Conservation (phyloP, 441 rosid genomes). For the Manihot esculenta region DNA sequence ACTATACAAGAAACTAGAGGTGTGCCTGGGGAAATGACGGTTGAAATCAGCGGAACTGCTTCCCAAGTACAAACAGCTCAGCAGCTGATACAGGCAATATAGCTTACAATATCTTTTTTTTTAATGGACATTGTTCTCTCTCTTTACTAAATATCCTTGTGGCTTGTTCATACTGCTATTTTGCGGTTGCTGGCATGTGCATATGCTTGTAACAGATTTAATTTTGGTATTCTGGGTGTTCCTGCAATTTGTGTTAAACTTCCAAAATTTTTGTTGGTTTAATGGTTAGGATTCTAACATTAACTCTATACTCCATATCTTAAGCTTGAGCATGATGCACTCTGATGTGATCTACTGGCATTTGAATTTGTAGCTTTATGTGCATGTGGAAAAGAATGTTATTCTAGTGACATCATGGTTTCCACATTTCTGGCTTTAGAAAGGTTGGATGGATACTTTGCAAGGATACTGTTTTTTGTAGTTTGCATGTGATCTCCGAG, state of each 20-base stretch:
- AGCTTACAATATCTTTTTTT: slow-evolving; percentile 11
- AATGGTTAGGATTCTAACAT: not conserved
- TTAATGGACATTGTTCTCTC: not conserved
- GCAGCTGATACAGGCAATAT: slow-evolving; percentile 83
- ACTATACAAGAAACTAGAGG: slow-evolving; percentile 96
- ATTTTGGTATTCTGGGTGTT: not conserved
- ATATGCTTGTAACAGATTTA: not conserved
- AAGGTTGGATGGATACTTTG: too few relatives aligned
- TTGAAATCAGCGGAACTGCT: slow-evolving; percentile 94
- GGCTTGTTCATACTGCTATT: not conserved
- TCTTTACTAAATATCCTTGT: not conserved
- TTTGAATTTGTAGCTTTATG: too few relatives aligned
- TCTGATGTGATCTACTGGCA: too few relatives aligned
- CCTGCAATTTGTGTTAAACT: slow-evolving; percentile 3
- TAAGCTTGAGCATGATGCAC: not conserved
- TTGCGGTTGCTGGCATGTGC: slow-evolving; percentile 4
- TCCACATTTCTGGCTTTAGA: too few relatives aligned
- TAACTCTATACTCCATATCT: too few relatives aligned
- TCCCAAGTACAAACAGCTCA: slow-evolving; percentile 96
- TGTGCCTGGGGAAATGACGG: slow-evolving; percentile 96
- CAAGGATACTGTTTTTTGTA: too few relatives aligned
- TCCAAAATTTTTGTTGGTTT: not conserved
- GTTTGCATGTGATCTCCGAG: too few relatives aligned
- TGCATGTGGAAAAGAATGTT: too few relatives aligned
- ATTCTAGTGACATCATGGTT: too few relatives aligned